These are phyloP conservation scores for Blastobotrys persicus DNA, from an alignment of 1,139 yeast species.

Conservation along the genomic window DNA sequence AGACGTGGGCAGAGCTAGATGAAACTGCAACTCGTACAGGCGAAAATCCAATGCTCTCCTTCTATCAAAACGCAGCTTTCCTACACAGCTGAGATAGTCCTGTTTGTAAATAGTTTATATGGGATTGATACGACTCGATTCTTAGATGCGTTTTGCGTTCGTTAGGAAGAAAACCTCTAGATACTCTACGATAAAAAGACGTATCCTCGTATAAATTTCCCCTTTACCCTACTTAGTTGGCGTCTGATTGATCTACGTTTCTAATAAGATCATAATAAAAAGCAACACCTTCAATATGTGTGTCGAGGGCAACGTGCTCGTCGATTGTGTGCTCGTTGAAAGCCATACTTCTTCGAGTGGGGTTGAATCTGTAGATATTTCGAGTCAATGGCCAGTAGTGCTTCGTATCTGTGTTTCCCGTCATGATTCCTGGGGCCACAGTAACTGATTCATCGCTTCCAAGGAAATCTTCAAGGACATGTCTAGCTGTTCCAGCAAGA, in stretches of 20 bases:
- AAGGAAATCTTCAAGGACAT: slow-evolving; percentile 54
- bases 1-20: slow-evolving; percentile 68
- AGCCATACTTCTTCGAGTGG: slow-evolving; percentile 28
- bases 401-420: slow-evolving; percentile 84
- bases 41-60: slow-evolving; percentile 83
- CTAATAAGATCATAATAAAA: slow-evolving; percentile 54
- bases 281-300: slow-evolving; percentile 57
- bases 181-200: too few species aligned
- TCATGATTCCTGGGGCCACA: slow-evolving; percentile 64
- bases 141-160: too few species aligned
- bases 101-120: not conserved
- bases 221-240: slow-evolving; percentile 6
- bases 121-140: not conserved
- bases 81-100: slow-evolving; percentile 45
- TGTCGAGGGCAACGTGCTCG: slow-evolving; percentile 52
- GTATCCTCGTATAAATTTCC: too few species aligned
- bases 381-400: slow-evolving; percentile 72
- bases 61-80: slow-evolving; percentile 75
- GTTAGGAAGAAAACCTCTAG: too few species aligned
- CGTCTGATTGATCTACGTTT: slow-evolving; percentile 7
- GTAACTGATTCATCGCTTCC: slow-evolving; percentile 33
- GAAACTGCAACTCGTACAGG: slow-evolving; percentile 71
- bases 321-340: slow-evolving; percentile 55
- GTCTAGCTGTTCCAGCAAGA: slow-evolving; percentile 56
- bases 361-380: slow-evolving; percentile 70